phyloP scores from a whole-genome alignment of 768 basidiomycete species.

The Hydnum rufescens region DNA sequence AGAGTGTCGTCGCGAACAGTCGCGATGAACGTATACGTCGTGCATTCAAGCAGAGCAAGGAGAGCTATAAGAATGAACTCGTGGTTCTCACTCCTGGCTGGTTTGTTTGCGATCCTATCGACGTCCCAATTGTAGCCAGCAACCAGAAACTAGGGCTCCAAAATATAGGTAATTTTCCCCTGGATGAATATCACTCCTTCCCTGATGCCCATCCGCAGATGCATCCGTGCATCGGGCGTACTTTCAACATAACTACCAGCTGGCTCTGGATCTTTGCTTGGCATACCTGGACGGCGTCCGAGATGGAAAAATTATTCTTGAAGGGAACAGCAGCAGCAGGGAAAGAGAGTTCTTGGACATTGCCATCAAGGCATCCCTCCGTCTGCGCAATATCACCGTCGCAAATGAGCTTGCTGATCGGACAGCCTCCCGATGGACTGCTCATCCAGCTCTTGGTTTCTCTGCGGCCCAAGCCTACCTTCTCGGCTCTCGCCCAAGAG shows the following conservation, averaged over 20 bases:
- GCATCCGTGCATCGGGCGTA: constrained; percentile 8
- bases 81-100: constrained; percentile 5
- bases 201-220: background rate
- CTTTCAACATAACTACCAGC: constrained; percentile 4
- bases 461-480: constrained; percentile 9
- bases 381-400: background rate
- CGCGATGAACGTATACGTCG: constrained; percentile 6
- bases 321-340: constrained; percentile 1
- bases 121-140: background rate
- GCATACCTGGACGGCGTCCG: constrained; percentile 4
- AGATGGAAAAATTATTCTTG: background rate
- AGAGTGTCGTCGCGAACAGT: background rate
- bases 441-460: constrained; percentile 5
- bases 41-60: constrained; percentile 10
- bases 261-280: constrained; percentile 1
- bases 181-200: background rate
- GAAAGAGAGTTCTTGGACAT: constrained; percentile 9
- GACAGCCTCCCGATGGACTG: background rate
- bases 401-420: constrained; percentile 5
- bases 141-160: background rate
- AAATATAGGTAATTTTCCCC: background rate
- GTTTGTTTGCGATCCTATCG: background rate
- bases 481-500: constrained; percentile 4
- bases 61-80: constrained; percentile 6
- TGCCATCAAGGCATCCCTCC: background rate